Evolutionary conservation across 1,139 yeast species (phyloP), one percentile per base, ranked within the genome.

Genomic region (Chernovozyma sophiae-reginae): DNA sequence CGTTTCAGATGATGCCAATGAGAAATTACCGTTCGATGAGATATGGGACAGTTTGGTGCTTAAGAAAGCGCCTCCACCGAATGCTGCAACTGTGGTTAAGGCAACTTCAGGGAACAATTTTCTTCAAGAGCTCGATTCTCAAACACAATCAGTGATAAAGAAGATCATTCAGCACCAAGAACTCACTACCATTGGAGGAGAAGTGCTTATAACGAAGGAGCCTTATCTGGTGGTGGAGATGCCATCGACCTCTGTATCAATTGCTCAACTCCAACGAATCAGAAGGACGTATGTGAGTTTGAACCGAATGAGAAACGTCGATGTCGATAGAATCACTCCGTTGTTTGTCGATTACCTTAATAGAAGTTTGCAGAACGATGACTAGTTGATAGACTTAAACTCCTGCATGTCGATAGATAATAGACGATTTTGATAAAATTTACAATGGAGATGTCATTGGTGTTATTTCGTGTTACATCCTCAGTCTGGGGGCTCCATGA

Each of bases 221-320:
- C 49, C 53, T 3, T 65, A 64, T 3, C 51, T 72, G 18, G 60
- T 51, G 40, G 74, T 87, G 3, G 76, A 74, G 12, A 62, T 90
- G 53, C 97, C 97, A 0, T 56, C 78, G 3, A 67, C 68, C 10
- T 61, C 71, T 2, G 78, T 86, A 10, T 76, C 89, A 12, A 67
- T 83, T 26, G 87, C 96, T 0, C 89, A 85, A 49, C 58, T 92
- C 37, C 96, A 90, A 52, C 70, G 97, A 43, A 71, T 86, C 19
- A 72, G 96, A 56, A 71, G 98, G 46, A 82, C 90, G 20, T 92
- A 84, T 55, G 77, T 90, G 24, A 69, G 78, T 24, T 68, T 92
- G 53, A 89, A 92, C 56, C 75, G 87, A 49, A 79, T 89, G 72
- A 73, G 96, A 52, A 78, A 81, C 30, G 68, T 81, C 16, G 92